phyloP scores from a whole-genome alignment of 176 grass and related monocot species.

The Oryza brachyantha region DNA sequence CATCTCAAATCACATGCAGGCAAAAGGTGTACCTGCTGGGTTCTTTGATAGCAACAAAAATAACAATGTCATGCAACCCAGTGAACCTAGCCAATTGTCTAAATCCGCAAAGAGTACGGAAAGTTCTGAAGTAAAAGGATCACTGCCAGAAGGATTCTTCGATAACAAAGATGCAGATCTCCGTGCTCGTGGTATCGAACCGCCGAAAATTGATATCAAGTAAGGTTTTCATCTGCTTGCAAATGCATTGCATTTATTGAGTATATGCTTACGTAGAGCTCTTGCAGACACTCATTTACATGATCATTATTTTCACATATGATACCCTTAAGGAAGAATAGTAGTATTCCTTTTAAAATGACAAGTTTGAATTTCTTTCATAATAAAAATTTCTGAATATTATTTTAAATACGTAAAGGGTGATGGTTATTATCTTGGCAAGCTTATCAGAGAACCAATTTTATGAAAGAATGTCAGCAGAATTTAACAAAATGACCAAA shows the following conservation, averaged over 20 bases:
- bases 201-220: conserved; percentile 71
- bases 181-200: conserved; percentile 77
- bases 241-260: neutral
- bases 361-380: neutral
- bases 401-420: neutral
- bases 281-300: conserved; percentile 4
- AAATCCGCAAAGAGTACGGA: conserved; percentile 28
- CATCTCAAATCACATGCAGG: conserved; percentile 31
- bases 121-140: conserved; percentile 50
- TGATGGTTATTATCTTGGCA: neutral
- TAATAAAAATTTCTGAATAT: neutral
- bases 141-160: conserved; percentile 94
- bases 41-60: conserved; percentile 55
- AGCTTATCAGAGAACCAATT: neutral
- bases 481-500: neutral
- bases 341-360: neutral
- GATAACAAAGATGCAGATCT: conserved; percentile 99
- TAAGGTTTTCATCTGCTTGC: conserved; percentile 34
- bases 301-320: neutral
- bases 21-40: conserved; percentile 62
- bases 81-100: conserved; percentile 34
- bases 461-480: neutral
- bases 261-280: conserved; percentile 1
- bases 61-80: conserved; percentile 29
- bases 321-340: neutral